Conservation (phyloP, 2,329 filamentous ascomycete genomes). For the Fusarium vanettenii region DNA sequence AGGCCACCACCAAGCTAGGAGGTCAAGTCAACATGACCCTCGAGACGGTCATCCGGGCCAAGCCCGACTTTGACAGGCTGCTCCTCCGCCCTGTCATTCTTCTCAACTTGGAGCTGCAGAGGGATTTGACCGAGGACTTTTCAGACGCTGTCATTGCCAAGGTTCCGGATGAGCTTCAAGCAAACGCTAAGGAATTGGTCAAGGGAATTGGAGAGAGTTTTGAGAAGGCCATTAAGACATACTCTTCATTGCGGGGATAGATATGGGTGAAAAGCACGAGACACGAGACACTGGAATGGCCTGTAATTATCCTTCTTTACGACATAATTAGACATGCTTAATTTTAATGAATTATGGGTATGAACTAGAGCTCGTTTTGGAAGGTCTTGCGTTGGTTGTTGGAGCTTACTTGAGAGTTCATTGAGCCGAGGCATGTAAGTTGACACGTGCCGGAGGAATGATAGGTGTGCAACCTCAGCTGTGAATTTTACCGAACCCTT, state of each 20-base stretch:
- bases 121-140: slow-evolving; percentile 53
- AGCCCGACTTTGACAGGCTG: slow-evolving; percentile 58
- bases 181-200: slow-evolving; percentile 49
- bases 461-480: not conserved
- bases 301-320: slow-evolving; percentile 25
- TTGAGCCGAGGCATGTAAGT: not conserved
- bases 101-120: slow-evolving; percentile 54
- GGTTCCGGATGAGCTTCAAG: slow-evolving; percentile 50
- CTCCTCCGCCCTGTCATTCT: slow-evolving; percentile 57
- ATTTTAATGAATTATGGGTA: slow-evolving; percentile 22
- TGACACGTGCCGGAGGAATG: not conserved
- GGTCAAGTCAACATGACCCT: slow-evolving; percentile 53
- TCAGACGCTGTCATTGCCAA: slow-evolving; percentile 53
- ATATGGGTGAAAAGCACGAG: slow-evolving; percentile 6
- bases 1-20: slow-evolving; percentile 50
- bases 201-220: slow-evolving; percentile 55
- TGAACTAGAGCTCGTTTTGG: slow-evolving; percentile 17
- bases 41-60: slow-evolving; percentile 51
- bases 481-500: not conserved
- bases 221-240: slow-evolving; percentile 50
- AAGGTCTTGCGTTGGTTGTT: not conserved
- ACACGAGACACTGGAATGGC: slow-evolving; percentile 13
- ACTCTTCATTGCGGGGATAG: slow-evolving; percentile 34
- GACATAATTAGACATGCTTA: slow-evolving; percentile 29
- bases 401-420: not conserved